Evolutionary conservation across 768 basidiomycete genomes (phyloP).

Genomic region (Hirschioporus abietinus): DNA sequence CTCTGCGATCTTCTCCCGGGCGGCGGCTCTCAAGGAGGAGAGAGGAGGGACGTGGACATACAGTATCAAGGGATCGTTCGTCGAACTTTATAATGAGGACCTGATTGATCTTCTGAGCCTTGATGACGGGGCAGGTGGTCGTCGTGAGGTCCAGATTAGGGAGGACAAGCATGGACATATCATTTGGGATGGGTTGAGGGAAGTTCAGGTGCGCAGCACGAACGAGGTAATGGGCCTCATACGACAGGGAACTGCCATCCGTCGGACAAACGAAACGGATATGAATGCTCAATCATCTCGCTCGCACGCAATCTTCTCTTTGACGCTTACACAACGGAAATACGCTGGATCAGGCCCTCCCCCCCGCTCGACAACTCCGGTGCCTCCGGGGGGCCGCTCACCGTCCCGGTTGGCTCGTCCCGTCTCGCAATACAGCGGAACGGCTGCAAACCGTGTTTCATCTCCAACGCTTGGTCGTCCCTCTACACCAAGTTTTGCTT

Average conservation of each 20-base stretch:
- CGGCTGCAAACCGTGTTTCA: conserved; percentile 46
- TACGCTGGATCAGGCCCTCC: conserved; percentile 65
- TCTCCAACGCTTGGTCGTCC: conserved; percentile 79
- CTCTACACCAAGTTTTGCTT: conserved; percentile 70
- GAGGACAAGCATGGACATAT: conserved; percentile 97
- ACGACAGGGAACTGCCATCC: conserved; percentile 81
- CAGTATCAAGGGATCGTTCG: conserved; percentile 83
- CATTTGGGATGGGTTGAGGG: conserved; percentile 93
- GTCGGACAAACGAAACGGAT: conserved; percentile 94
- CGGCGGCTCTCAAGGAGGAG: conserved; percentile 72
- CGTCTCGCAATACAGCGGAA: conserved; percentile 63
- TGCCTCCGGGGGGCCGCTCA: conserved; percentile 69
- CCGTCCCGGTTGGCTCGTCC: conserved; percentile 76
- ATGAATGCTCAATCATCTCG: conserved; percentile 99
- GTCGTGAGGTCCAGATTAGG: conserved; percentile 88
- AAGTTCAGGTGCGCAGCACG: conserved; percentile 80
- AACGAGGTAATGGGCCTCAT: conserved; percentile 95
- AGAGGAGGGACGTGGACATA: conserved; percentile 73
- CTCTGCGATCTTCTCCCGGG: conserved; percentile 76
- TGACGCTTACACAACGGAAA: conserved; percentile 90
- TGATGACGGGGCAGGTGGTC: conserved; percentile 58
- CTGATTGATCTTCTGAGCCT: conserved; percentile 87
- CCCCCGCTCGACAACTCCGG: conserved; percentile 71
- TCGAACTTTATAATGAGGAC: conserved; percentile 99
- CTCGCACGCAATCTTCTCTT: conserved; percentile 97